Conservation (phyloP, 2,329 filamentous ascomycete genomes). For the Acarospora socialis region DNA sequence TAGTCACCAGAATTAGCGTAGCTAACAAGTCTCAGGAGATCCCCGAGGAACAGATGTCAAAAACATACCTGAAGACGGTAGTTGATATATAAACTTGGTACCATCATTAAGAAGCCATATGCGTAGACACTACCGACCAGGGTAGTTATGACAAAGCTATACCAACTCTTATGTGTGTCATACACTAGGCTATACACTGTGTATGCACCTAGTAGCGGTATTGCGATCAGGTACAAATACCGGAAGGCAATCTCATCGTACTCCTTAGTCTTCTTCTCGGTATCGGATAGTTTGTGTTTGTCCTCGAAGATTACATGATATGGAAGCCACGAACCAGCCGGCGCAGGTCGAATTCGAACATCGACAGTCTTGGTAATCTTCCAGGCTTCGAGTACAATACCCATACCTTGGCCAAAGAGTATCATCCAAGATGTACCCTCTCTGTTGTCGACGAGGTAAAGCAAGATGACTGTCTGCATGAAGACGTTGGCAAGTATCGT, state of each 20-base stretch:
- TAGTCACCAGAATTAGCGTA: conserved; percentile 4
- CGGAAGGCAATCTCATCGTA: conserved; percentile 97
- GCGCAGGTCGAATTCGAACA: conserved; percentile 59
- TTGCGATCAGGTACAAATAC: conserved; percentile 85
- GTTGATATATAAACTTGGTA: conserved; percentile 95
- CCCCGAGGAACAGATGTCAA: not conserved
- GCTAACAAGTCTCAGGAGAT: too few relatives aligned
- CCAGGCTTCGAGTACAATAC: conserved; percentile 69
- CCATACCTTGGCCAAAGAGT: conserved; percentile 77
- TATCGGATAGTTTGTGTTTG: conserved; percentile 90
- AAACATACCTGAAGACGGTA: conserved; percentile 68
- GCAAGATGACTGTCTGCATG: conserved; percentile 91
- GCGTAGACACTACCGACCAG: conserved; percentile 93
- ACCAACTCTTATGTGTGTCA: conserved; percentile 95
- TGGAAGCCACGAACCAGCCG: conserved; percentile 56
- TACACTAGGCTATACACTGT: conserved; percentile 84
- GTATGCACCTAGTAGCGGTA: conserved; percentile 79
- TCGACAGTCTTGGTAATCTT: conserved; percentile 95
- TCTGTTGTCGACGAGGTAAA: conserved; percentile 94
- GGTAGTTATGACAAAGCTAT: conserved; percentile 87
- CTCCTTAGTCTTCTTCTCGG: conserved; percentile 94
- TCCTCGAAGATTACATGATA: conserved; percentile 81
- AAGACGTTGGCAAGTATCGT: conserved; percentile 95
- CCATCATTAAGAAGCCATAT: conserved; percentile 99
- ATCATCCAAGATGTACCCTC: conserved; percentile 99